Percentiles rank a stretch among this genome's conserved stretches.
Evolutionary conservation across 306 rosid genomes (phyloP).

Genomic region (Styphnolobium japonicum): DNA sequence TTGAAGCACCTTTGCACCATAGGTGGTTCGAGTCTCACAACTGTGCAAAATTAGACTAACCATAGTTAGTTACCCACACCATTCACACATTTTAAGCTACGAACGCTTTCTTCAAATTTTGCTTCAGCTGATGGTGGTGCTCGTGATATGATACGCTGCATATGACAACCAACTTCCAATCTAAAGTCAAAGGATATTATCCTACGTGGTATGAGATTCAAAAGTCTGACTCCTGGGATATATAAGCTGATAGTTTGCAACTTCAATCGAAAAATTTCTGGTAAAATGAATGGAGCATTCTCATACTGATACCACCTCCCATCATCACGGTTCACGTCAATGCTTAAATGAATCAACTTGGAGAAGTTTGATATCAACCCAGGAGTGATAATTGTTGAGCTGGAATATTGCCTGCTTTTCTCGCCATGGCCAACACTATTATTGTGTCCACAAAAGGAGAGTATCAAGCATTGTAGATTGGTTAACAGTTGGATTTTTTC

Average conservation of each 20-base stretch:
- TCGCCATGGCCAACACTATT: neutral
- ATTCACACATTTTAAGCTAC: neutral
- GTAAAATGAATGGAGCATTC: neutral
- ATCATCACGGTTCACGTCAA: conserved; percentile 11
- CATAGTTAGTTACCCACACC: neutral
- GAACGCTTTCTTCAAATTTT: neutral
- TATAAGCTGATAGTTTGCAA: neutral
- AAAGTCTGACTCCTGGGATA: neutral
- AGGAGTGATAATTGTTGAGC: neutral
- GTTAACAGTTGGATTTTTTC: neutral
- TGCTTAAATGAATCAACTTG: neutral
- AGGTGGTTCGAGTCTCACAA: too few relatives aligned
- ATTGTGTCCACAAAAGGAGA: neutral
- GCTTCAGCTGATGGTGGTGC: neutral
- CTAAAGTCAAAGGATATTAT: neutral
- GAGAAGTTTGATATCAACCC: neutral
- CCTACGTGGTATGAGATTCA: neutral
- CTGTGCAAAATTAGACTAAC: too few relatives aligned
- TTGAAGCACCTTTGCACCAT: too few relatives aligned
- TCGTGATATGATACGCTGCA: neutral
- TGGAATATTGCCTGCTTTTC: neutral
- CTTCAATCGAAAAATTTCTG: neutral
- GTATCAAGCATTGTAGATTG: neutral
- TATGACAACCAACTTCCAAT: neutral
- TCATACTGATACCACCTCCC: neutral